phyloP scores from a whole-genome alignment of 129 eudicot species.

The Silybum marianum region DNA sequence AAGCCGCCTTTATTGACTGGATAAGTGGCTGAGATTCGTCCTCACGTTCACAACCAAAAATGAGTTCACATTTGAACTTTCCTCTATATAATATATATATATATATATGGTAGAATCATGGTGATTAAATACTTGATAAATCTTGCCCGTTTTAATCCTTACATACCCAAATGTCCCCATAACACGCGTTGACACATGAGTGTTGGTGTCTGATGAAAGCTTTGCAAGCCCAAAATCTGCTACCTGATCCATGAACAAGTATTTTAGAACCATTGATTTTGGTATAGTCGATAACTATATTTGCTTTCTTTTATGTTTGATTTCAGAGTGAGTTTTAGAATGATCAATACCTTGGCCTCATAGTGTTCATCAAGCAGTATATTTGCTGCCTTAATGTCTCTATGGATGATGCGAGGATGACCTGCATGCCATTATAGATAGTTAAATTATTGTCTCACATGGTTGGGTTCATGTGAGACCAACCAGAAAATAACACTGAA shows the following conservation, averaged over 20 bases:
- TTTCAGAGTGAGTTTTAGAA: constrained; percentile 9
- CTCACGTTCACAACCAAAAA: too few relatives aligned
- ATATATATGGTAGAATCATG: neutral
- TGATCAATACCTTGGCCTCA: constrained; percentile 55
- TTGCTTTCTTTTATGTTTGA: neutral
- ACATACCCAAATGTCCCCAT: constrained; percentile 91
- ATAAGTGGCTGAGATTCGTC: too few relatives aligned
- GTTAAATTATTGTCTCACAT: neutral
- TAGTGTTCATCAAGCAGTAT: constrained; percentile 50
- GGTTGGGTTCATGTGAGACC: neutral
- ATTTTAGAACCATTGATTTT: constrained; percentile 10
- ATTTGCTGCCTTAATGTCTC: constrained; percentile 65
- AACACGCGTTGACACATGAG: constrained; percentile 82
- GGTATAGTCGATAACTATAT: neutral
- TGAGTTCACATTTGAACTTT: too few relatives aligned
- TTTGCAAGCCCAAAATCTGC: constrained; percentile 90
- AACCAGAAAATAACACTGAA: too few relatives aligned
- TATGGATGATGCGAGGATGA: constrained; percentile 59
- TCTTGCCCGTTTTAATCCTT: neutral
- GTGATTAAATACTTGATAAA: neutral
- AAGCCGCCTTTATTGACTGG: too few relatives aligned
- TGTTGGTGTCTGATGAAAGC: constrained; percentile 61
- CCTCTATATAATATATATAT: too few relatives aligned
- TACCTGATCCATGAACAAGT: constrained; percentile 41
- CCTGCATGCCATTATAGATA: constrained; percentile 33